These are phyloP conservation scores for Fusarium drepaniforme DNA, from an alignment of 2,329 filamentous ascomycete genomes.

Conservation along the genomic window DNA sequence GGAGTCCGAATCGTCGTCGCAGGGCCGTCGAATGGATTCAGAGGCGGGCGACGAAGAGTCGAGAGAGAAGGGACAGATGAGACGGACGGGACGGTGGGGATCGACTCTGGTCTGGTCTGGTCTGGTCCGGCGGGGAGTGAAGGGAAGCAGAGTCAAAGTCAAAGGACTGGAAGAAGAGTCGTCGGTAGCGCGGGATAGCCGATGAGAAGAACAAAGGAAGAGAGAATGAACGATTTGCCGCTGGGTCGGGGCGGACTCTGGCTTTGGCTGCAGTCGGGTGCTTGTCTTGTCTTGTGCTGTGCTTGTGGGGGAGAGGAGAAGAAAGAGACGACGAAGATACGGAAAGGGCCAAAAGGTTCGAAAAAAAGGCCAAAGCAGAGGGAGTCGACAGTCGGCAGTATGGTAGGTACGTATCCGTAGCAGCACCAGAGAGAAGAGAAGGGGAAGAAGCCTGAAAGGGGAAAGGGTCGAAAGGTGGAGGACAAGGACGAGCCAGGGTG, in stretches of 20 bases:
- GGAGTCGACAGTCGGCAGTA: constrained; percentile 28
- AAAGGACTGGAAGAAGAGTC: constrained; percentile 14
- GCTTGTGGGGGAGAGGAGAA: constrained; percentile 24
- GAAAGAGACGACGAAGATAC: constrained; percentile 26
- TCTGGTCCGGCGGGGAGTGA: constrained; percentile 2
- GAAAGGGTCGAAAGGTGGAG: constrained; percentile 33
- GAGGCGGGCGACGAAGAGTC: constrained; percentile 23
- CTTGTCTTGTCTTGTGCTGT: background rate
- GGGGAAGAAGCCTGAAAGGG: constrained; percentile 39
- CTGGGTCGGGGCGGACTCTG: constrained; percentile 34
- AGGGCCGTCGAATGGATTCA: constrained; percentile 26
- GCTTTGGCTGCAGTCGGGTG: constrained; percentile 19
- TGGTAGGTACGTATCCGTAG: background rate
- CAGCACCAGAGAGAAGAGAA: constrained; percentile 32
- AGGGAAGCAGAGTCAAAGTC: background rate
- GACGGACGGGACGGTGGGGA: constrained; percentile 7
- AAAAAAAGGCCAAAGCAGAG: constrained; percentile 41
- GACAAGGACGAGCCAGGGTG: constrained; percentile 6
- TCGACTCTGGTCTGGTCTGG: constrained; percentile 1
- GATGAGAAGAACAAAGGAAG: constrained; percentile 35
- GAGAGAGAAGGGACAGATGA: background rate
- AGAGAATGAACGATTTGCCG: constrained; percentile 34
- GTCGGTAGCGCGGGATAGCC: constrained; percentile 21
- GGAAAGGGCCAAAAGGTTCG: constrained; percentile 33
- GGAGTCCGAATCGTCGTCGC: constrained; percentile 29